Evolutionary conservation across 331 rosid genomes (phyloP).

Genomic region (Acacia concinna): DNA sequence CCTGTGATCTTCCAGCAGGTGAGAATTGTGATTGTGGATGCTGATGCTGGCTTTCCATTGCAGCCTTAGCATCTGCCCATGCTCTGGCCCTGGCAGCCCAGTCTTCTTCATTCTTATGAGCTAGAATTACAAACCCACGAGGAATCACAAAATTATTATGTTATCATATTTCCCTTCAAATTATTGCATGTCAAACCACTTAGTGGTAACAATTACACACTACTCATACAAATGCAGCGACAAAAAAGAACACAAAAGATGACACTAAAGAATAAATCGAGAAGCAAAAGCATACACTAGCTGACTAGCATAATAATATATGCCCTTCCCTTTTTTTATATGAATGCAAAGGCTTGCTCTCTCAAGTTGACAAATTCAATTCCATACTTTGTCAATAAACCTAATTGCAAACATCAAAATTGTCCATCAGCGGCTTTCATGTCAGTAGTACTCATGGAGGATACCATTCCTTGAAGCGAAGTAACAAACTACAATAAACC

Average conservation of each 20-base stretch:
- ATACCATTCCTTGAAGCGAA: not conserved
- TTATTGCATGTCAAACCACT: constrained; percentile 19
- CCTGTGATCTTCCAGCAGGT: constrained; percentile 69
- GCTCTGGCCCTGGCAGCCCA: constrained; percentile 99
- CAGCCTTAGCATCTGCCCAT: constrained; percentile 87
- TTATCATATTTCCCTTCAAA: not conserved
- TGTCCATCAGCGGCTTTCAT: not conserved
- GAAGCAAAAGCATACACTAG: not conserved
- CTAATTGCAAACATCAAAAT: constrained; percentile 13
- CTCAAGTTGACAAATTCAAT: constrained; percentile 5
- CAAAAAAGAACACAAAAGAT: not conserved
- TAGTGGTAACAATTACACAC: not conserved
- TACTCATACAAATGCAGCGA: constrained; percentile 2
- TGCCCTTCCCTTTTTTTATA: not conserved
- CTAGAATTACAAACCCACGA: constrained; percentile 31
- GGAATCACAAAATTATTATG: constrained; percentile 17
- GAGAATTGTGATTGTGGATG: constrained; percentile 66
- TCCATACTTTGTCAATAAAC: not conserved
- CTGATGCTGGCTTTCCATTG: constrained; percentile 77
- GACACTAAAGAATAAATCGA: not conserved
- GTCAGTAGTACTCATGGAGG: not conserved
- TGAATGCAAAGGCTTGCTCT: not conserved
- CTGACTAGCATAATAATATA: not conserved
- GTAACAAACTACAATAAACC: not conserved
- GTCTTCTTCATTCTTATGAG: constrained; percentile 77